Conservation (phyloP, 306 rosid species). For the Malus sieversii region DNA sequence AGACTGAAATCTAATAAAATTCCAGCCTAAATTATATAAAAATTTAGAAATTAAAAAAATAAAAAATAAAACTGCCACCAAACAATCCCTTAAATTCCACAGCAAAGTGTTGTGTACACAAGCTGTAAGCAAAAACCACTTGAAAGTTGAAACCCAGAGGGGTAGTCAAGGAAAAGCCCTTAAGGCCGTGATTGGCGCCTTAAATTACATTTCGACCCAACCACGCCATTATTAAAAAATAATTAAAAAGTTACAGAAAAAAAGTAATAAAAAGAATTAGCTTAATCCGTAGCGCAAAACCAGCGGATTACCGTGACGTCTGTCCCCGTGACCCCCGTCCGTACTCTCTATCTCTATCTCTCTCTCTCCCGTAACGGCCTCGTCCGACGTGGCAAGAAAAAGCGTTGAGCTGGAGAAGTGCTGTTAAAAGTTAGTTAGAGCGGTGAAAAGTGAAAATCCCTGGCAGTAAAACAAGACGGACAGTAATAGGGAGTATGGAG, state of each 20-base stretch:
- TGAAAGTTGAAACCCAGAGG: slow-evolving; percentile 13
- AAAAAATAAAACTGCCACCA: neutral
- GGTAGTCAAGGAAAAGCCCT: slow-evolving; percentile 31
- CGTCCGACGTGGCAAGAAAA: slow-evolving; percentile 13
- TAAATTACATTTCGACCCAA: slow-evolving; percentile 40
- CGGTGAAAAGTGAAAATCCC: neutral
- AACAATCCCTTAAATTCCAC: slow-evolving; percentile 7
- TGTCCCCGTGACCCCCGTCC: slow-evolving; percentile 21
- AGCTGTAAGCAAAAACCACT: slow-evolving; percentile 20
- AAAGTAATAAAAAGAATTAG: neutral
- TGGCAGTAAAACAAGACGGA: neutral
- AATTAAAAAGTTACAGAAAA: no score
- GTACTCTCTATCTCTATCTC: neutral
- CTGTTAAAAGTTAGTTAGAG: neutral
- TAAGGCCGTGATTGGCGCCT: slow-evolving; percentile 70
- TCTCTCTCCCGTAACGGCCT: neutral
- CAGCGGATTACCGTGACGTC: slow-evolving; percentile 19
- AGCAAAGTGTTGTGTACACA: neutral
- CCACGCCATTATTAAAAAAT: slow-evolving; percentile 3
- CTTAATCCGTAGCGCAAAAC: slow-evolving; percentile 3
- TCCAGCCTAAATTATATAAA: neutral
- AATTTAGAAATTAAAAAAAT: neutral
- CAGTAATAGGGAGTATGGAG: neutral
- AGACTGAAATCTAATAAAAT: neutral
- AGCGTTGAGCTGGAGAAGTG: neutral